Conservation (phyloP, 352 stramenopile genomes). For the Phytopythium aichiense region DNA sequence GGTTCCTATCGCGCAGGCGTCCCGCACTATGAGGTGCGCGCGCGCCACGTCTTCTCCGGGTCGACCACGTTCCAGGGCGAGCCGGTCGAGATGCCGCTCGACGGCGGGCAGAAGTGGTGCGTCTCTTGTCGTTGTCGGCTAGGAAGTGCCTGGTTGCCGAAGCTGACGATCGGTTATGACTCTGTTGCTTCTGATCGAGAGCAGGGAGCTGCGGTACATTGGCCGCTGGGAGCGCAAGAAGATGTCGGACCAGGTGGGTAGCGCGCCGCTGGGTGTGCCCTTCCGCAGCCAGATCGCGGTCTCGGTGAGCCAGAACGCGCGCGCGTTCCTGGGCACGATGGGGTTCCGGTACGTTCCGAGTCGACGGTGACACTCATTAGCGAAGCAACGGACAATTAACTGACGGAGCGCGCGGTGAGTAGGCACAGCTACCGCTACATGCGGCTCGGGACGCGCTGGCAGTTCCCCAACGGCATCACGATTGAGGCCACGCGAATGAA, state of each 20-base stretch:
- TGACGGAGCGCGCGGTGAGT: background rate
- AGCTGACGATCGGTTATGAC: background rate
- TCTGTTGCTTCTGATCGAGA: background rate
- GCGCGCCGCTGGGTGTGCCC: slow-evolving; percentile 54
- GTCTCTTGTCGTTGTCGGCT: background rate
- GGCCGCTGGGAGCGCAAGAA: slow-evolving; percentile 86
- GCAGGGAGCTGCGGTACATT: slow-evolving; percentile 79
- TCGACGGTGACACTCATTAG: background rate
- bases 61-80: slow-evolving; percentile 80
- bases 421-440: slow-evolving; percentile 85
- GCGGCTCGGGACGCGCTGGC: slow-evolving; percentile 76
- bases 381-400: background rate
- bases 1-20: slow-evolving; percentile 28
- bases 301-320: slow-evolving; percentile 79
- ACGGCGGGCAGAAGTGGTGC: slow-evolving; percentile 80
- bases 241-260: slow-evolving; percentile 72
- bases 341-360: slow-evolving; percentile 56
- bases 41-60: slow-evolving; percentile 76
- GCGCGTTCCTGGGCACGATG: slow-evolving; percentile 64
- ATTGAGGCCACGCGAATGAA: slow-evolving; percentile 87
- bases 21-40: slow-evolving; percentile 78
- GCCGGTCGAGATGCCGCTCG: slow-evolving; percentile 64
- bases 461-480: slow-evolving; percentile 78
- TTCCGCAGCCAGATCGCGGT: slow-evolving; percentile 83
- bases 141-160: background rate